These are phyloP conservation scores for Micromonas commoda DNA, from an alignment of 139 green algal species.

Conservation along the genomic window DNA sequence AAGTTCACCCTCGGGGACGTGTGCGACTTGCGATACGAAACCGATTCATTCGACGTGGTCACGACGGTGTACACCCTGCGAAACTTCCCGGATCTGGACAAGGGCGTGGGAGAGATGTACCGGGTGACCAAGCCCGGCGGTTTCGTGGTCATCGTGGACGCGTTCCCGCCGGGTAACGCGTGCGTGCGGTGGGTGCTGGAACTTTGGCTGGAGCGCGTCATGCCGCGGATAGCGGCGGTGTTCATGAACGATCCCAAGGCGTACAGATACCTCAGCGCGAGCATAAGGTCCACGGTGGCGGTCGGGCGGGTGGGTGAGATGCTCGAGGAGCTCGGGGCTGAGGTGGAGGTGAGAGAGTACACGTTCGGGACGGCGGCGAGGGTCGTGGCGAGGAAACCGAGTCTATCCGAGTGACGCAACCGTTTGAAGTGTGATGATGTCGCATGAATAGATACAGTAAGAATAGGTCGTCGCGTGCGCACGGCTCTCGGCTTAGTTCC, in stretches of 20 bases:
- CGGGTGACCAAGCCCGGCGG: slow-evolving; percentile 26
- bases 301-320: background rate
- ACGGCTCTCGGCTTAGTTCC: background rate
- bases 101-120: slow-evolving; percentile 25
- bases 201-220: slow-evolving; percentile 15
- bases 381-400: slow-evolving; percentile 11
- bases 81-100: slow-evolving; percentile 26
- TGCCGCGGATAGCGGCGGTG: slow-evolving; percentile 18
- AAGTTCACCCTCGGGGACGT: slow-evolving; percentile 20
- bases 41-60: slow-evolving; percentile 24
- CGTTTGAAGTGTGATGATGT: no score
- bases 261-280: slow-evolving; percentile 30
- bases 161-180: slow-evolving; percentile 13
- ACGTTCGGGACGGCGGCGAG: slow-evolving; percentile 15
- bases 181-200: slow-evolving; percentile 10
- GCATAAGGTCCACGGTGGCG: background rate
- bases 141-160: slow-evolving; percentile 29
- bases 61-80: slow-evolving; percentile 33
- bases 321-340: background rate
- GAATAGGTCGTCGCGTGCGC: background rate
- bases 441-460: no score
- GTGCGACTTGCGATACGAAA: background rate
- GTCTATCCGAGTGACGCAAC: no score
- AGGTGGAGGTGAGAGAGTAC: slow-evolving; percentile 13
- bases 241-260: slow-evolving; percentile 22